Conservation (phyloP, 2,329 filamentous ascomycete species). For the Colletotrichum higginsianum region DNA sequence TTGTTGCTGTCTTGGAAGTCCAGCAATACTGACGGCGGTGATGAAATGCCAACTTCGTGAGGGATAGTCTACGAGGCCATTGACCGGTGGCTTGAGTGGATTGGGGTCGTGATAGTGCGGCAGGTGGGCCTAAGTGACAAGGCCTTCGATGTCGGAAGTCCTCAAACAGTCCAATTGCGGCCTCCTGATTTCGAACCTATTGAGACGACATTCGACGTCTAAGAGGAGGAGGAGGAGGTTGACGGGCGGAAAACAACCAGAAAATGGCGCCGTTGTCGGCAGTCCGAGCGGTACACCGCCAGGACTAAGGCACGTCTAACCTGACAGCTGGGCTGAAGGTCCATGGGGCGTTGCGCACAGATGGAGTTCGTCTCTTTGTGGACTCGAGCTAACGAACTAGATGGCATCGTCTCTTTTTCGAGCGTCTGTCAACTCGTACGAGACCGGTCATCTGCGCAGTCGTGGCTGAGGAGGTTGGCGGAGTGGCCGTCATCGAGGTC, state of each 20-base stretch:
- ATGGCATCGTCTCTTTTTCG: slow-evolving; percentile 11
- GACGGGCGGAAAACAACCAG: not conserved
- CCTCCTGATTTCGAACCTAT: slow-evolving; percentile 3
- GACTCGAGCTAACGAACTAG: not conserved
- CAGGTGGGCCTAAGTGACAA: not conserved
- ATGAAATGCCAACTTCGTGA: not conserved
- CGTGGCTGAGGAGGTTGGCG: slow-evolving; percentile 1
- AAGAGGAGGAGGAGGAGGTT: not conserved
- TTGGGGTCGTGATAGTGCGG: not conserved
- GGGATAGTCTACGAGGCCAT: slow-evolving; percentile 1
- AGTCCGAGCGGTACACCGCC: slow-evolving; percentile 14
- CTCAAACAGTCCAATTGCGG: not conserved
- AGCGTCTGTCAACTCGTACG: slow-evolving; percentile 20
- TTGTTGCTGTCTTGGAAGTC: slow-evolving; percentile 7
- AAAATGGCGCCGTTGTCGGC: slow-evolving; percentile 10
- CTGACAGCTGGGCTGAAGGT: slow-evolving; percentile 20
- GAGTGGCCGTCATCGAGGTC: not conserved
- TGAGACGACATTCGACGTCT: not conserved
- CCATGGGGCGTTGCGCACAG: slow-evolving; percentile 35
- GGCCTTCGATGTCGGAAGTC: not conserved
- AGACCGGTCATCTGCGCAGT: slow-evolving; percentile 8
- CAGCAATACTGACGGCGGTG: not conserved
- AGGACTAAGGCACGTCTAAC: slow-evolving; percentile 7
- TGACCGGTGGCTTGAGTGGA: not conserved
- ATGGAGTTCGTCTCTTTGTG: slow-evolving; percentile 23